These are phyloP conservation scores for Malassezia yamatoensis DNA, from an alignment of 1,284 basidiomycete genomes.

Conservation along the genomic window DNA sequence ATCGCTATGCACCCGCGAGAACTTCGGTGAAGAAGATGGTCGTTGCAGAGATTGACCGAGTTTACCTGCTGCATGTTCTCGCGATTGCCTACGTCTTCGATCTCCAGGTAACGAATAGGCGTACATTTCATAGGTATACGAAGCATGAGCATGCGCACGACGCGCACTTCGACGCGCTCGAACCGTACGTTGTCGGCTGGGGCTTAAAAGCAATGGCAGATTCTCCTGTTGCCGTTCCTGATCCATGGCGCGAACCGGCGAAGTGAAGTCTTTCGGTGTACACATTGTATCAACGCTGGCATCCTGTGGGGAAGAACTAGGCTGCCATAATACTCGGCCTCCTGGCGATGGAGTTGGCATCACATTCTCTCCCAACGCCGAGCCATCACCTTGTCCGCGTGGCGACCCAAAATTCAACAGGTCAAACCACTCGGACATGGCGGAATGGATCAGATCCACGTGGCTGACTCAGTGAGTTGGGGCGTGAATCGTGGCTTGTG, in stretches of 20 bases:
- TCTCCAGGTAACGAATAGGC: background rate
- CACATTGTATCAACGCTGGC: background rate
- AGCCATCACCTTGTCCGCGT: background rate
- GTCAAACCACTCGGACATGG: constrained; percentile 18
- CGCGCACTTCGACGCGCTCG: constrained; percentile 8
- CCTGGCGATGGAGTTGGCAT: constrained; percentile 6
- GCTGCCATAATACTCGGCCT: constrained; percentile 13
- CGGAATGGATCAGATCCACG: constrained; percentile 1
- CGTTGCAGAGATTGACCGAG: background rate
- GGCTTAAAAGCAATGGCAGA: background rate
- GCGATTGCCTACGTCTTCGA: background rate
- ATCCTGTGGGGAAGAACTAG: constrained; percentile 16
- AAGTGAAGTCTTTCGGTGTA: no score
- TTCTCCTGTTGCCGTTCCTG: background rate
- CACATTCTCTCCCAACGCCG: background rate
- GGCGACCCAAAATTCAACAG: constrained; percentile 13
- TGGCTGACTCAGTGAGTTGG: background rate
- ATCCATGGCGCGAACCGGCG: no score
- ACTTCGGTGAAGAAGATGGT: background rate
- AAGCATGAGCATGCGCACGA: background rate
- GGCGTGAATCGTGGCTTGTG: no score
- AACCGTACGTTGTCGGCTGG: background rate
- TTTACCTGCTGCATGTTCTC: background rate
- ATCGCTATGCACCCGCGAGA: constrained; percentile 8
- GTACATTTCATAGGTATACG: constrained; percentile 10